phyloP scores from a whole-genome alignment of 768 basidiomycete genomes.

The Lentinula boryana region DNA sequence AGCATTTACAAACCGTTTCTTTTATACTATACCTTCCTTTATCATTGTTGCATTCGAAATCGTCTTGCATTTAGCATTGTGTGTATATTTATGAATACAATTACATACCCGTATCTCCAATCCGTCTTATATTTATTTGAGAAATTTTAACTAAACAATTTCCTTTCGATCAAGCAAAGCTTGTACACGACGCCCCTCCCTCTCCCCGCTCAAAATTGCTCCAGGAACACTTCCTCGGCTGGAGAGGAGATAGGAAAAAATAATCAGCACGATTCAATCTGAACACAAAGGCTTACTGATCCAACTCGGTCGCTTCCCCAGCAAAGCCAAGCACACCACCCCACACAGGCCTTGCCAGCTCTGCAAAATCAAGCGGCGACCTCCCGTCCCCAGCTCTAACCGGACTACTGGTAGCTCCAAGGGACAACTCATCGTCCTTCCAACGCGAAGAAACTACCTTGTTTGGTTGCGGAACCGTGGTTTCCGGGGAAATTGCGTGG shows the following conservation, averaged over 20 bases:
- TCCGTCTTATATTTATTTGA: neutral
- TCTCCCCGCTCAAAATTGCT: constrained; percentile 6
- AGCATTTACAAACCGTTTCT: no score
- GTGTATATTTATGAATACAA: no score
- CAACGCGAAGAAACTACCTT: neutral
- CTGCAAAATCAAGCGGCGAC: constrained; percentile 6
- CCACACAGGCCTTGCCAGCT: constrained; percentile 2
- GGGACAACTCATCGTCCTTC: constrained; percentile 3
- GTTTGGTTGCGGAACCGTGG: neutral
- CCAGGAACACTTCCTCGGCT: constrained; percentile 7
- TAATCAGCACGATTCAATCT: neutral
- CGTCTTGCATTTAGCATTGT: no score
- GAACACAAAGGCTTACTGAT: neutral
- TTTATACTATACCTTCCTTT: no score
- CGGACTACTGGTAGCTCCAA: constrained; percentile 6
- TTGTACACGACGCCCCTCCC: neutral
- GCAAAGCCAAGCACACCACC: constrained; percentile 4
- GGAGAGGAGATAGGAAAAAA: neutral
- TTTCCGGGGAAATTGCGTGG: neutral
- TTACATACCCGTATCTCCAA: neutral
- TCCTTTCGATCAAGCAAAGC: neutral
- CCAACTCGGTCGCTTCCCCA: constrained; percentile 5
- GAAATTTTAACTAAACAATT: neutral
- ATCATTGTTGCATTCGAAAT: no score
- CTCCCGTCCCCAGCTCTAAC: neutral